Base-by-base conservation (phyloP, 768 basidiomycete genomes). In the Auricularia sp. region DNA sequence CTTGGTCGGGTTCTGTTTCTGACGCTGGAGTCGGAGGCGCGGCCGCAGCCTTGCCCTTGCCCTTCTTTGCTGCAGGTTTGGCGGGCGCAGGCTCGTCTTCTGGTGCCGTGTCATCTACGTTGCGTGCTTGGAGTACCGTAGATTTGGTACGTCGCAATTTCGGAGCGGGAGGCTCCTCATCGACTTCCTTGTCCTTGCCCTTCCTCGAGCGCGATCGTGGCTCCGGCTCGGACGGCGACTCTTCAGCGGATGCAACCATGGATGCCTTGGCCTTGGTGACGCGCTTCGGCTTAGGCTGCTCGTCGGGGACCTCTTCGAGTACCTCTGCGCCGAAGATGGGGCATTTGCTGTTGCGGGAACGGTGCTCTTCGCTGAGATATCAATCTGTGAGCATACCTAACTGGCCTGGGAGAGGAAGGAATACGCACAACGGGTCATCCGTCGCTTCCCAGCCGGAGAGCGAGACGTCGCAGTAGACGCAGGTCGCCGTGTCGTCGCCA, bases 391-490 rank as follows among this genome's bases (percentile, higher is more conserved):
- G 8, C 29, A 7, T 29, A 23, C 23, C 61, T 43, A 61, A 43
- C 61, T 14, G 21, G 67, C 0, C 35, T 14, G n/a, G 2, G 60
- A 33, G 10, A 56, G 10, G 77, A 29, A 29, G 39, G 39, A 14
- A 42, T 14, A 42, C 90, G 65, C 74, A 97, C 95, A 87, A 72
- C 14, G 95, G 95, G 74, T 95, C 87, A 72, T 98, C 95, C 14
- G 83, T 84, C 35, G 80, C 77, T 53, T 93, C 91, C 95, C 95
- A 98, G 1, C 90, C 92, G 63, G 86, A 86, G 2, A 96, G 82
- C 1, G 85, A 81, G 39, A 87, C 78, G 54, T 86, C 79, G 72
- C 95, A 98, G 71, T 93, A 93, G 3, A 93, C 77, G 74, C 95
- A 98, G 0, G 86, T 86, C 0, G 85, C 92, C 1, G 86, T 84